These are phyloP conservation scores for Trametes hirsuta DNA, from an alignment of 1,284 basidiomycete genomes.

Conservation along the genomic window DNA sequence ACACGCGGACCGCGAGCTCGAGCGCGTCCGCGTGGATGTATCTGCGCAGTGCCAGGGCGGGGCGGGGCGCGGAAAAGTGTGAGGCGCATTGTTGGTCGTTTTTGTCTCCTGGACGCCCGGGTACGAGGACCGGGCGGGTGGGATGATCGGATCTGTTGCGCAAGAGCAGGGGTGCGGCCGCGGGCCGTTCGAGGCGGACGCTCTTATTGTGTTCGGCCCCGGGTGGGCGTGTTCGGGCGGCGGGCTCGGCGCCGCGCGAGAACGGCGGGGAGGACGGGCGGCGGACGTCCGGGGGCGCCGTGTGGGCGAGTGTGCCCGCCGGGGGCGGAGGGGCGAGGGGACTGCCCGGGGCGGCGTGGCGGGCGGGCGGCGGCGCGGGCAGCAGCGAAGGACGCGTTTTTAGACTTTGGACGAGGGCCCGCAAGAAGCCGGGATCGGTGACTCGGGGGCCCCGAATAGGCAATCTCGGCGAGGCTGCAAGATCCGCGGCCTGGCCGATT, in stretches of 20 bases:
- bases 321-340: neutral
- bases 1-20: neutral
- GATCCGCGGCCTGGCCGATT: conserved; percentile 25
- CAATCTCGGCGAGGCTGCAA: neutral
- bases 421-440: conserved; percentile 18
- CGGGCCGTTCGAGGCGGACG: conserved; percentile 16
- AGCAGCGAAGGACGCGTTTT: neutral
- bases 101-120: neutral
- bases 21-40: neutral
- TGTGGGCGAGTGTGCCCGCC: neutral
- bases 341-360: neutral
- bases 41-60: conserved; percentile 1
- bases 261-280: neutral
- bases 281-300: neutral
- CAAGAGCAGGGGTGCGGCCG: conserved; percentile 9
- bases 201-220: conserved; percentile 19
- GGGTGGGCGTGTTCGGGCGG: neutral
- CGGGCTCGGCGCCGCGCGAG: neutral
- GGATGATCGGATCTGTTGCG: conserved; percentile 22
- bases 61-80: neutral
- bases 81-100: conserved; percentile 9
- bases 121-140: conserved; percentile 3
- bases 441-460: conserved; percentile 13
- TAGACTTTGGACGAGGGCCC: conserved; percentile 13
- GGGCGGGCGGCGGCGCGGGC: neutral